Base-by-base conservation (phyloP, 2,329 filamentous ascomycete species). In the Dactylellina drechsleri region DNA sequence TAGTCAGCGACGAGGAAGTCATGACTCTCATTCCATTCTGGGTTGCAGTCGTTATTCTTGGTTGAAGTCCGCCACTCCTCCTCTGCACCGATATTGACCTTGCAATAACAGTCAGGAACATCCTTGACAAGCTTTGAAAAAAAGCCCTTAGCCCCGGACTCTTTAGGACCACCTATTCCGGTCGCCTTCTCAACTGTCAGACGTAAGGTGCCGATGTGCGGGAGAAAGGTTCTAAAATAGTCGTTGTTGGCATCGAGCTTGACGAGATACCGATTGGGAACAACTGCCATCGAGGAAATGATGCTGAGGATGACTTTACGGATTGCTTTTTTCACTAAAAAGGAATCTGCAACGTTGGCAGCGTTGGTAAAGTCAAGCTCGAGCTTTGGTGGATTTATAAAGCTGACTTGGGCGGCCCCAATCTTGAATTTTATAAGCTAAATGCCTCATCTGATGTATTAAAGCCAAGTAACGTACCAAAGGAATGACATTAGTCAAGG, bases 231-330 rank as follows among this genome's bases (percentile, higher is more conserved):
- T 79, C 82, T 82, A 82, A 85, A 85, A 78, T 82, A 85, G 80
- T 85, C 84, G 78, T 82, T 83, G 72, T 81, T 82, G 71, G 79
- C 67, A 77, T 84, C 83, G 6, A 85, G 80, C 78, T 85, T 85
- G 78, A 85, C 82, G 12, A 85, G 81, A 79, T 82, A 84, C 54
- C 84, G 84, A 78, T 85, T 85, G 7, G 84, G 84, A 10, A 85
- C 82, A 3, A 84, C 83, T 4, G 81, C 81, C 82, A 85, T 84
- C 72, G 81, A 81, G 10, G 79, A 79, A 66, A 85, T 83, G 77
- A 85, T 83, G 77, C 79, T 78, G 6, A 84, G 79, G 16, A 85
- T 83, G 12, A 83, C 80, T 49, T 84, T 84, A 54, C 83, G 83
- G n/a, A 85, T 81, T 3, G 81, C 79, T 7, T 81, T 82, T 64